These are phyloP conservation scores for Tilletia indica DNA, from an alignment of 1,284 basidiomycete species.

Conservation along the genomic window DNA sequence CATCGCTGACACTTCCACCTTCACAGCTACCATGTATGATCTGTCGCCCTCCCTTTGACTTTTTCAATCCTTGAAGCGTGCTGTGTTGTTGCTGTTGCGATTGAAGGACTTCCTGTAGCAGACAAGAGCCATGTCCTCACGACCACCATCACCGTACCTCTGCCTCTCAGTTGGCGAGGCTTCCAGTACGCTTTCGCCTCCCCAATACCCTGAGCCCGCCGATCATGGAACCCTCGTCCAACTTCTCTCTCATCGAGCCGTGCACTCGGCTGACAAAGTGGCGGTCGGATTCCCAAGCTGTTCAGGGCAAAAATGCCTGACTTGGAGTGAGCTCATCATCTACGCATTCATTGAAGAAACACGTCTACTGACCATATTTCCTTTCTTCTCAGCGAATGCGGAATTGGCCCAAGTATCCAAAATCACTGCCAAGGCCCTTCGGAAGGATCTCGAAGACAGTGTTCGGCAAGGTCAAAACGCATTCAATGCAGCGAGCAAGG, in stretches of 20 bases:
- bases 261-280: constrained; percentile 45
- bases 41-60: no score
- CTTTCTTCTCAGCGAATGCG: background rate
- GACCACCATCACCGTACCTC: constrained; percentile 5
- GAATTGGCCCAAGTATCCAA: background rate
- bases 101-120: no score
- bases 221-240: constrained; percentile 52
- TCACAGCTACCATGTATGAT: background rate
- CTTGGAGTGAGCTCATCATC: background rate
- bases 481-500: background rate
- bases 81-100: no score
- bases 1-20: background rate
- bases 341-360: no score
- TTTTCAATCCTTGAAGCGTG: no score
- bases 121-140: background rate
- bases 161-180: background rate
- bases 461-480: no score
- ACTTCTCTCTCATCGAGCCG: constrained; percentile 54
- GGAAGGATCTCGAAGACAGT: background rate
- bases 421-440: background rate
- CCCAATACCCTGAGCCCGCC: constrained; percentile 38
- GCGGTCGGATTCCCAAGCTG: constrained; percentile 57
- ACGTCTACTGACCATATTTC: background rate
- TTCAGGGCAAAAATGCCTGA: constrained; percentile 23
- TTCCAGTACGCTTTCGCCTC: background rate